Evolutionary conservation across 345 rosid species (phyloP).

Genomic region (Populus pruinosa): DNA sequence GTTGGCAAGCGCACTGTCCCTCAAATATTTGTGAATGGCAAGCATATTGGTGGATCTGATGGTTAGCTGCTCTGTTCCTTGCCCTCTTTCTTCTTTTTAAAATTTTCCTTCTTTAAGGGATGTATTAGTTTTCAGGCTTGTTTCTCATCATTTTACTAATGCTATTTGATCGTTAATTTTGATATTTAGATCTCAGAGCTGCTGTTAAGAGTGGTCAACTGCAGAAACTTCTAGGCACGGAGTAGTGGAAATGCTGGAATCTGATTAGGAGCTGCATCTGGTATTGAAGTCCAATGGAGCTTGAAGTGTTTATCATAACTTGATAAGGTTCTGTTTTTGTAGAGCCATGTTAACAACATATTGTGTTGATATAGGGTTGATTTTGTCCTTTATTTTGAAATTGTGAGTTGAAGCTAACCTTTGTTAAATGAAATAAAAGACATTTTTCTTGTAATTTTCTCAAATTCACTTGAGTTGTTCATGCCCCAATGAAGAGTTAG

Average conservation of each 20-base stretch:
- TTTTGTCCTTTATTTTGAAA: not conserved
- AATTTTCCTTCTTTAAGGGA: not conserved
- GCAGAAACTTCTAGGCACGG: slow-evolving; percentile 38
- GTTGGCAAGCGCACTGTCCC: slow-evolving; percentile 29
- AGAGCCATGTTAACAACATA: not conserved
- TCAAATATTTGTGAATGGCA: slow-evolving; percentile 29
- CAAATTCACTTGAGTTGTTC: not conserved
- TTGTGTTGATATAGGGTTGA: not conserved
- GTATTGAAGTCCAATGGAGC: not conserved
- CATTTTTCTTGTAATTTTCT: not conserved
- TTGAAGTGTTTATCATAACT: not conserved
- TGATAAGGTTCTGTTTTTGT: not conserved
- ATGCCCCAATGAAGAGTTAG: not conserved
- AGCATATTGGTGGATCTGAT: slow-evolving; percentile 35
- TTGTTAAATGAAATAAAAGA: not conserved
- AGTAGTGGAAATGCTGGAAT: not conserved
- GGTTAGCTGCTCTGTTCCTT: slow-evolving; percentile 12
- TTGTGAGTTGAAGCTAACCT: not conserved
- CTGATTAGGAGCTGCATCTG: not conserved
- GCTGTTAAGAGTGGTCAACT: slow-evolving; percentile 44
- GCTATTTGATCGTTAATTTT: slow-evolving; percentile 4
- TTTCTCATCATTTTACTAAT: not conserved
- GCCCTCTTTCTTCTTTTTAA: not conserved
- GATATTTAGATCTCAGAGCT: slow-evolving; percentile 50
- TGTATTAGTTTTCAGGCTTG: not conserved